These are phyloP conservation scores for Fusarium vanettenii DNA, from an alignment of 2,329 filamentous ascomycete species.

Conservation along the genomic window DNA sequence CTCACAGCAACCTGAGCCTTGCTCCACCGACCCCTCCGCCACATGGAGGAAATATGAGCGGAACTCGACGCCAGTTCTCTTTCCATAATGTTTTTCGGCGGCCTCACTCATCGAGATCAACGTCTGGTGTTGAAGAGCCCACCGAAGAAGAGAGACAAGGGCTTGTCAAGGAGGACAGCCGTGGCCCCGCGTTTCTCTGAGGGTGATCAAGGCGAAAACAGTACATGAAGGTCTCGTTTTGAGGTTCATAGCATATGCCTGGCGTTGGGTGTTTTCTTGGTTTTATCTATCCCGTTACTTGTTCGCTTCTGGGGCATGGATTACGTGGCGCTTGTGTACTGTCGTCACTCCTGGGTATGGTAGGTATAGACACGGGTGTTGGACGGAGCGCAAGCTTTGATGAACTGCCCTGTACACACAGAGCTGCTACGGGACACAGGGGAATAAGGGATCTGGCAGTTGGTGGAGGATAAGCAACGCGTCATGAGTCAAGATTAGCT, in stretches of 20 bases:
- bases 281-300: neutral
- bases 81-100: slow-evolving; percentile 84
- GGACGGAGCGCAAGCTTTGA: slow-evolving; percentile 40
- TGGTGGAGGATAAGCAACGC: slow-evolving; percentile 33
- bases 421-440: slow-evolving; percentile 21
- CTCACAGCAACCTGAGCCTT: slow-evolving; percentile 53
- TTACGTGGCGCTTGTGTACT: slow-evolving; percentile 36
- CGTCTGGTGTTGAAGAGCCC: slow-evolving; percentile 49
- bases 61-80: slow-evolving; percentile 83
- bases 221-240: slow-evolving; percentile 4
- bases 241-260: slow-evolving; percentile 34
- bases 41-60: slow-evolving; percentile 67
- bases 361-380: slow-evolving; percentile 30
- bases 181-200: slow-evolving; percentile 35
- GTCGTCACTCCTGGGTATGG: slow-evolving; percentile 35
- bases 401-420: slow-evolving; percentile 37
- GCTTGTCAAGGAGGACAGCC: slow-evolving; percentile 74
- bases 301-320: slow-evolving; percentile 14
- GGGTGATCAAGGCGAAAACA: slow-evolving; percentile 4
- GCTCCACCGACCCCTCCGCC: slow-evolving; percentile 74
- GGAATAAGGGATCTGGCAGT: neutral
- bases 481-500: slow-evolving; percentile 40
- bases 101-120: slow-evolving; percentile 46
- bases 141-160: slow-evolving; percentile 88
- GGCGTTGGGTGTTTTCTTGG: slow-evolving; percentile 40